phyloP scores from a whole-genome alignment of 2,329 filamentous ascomycete genomes.

The Phyllosticta citrichinensis region DNA sequence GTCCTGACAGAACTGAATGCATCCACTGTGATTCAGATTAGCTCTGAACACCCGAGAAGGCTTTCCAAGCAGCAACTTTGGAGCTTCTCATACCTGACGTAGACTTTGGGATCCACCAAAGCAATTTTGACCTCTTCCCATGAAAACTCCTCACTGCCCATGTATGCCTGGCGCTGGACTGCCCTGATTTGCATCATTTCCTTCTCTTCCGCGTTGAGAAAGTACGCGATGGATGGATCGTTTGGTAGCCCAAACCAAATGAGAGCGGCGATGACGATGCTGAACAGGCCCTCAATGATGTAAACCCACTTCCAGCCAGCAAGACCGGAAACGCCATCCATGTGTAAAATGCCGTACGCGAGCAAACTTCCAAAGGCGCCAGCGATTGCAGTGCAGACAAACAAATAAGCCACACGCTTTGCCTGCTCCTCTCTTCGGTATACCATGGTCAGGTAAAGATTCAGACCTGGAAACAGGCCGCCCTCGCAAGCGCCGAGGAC shows the following conservation, averaged over 20 bases:
- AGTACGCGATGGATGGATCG: conserved; percentile 38
- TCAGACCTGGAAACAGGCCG: conserved; percentile 31
- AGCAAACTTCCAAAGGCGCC: conserved; percentile 27
- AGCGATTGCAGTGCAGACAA: conserved; percentile 28
- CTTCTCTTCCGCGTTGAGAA: conserved; percentile 39
- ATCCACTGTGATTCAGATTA: conserved; percentile 20
- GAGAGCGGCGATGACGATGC: conserved; percentile 15
- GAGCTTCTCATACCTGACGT: conserved; percentile 21
- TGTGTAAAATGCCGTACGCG: conserved; percentile 29
- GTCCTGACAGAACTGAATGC: conserved; percentile 44
- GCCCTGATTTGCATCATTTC: conserved; percentile 41
- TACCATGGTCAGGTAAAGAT: conserved; percentile 32
- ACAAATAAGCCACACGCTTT: conserved; percentile 32
- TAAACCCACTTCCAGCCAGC: conserved; percentile 30
- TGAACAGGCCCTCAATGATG: conserved; percentile 16
- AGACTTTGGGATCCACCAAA: conserved; percentile 42
- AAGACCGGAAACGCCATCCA: conserved; percentile 37
- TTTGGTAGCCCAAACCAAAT: conserved; percentile 41
- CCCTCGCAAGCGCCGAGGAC: conserved; percentile 16
- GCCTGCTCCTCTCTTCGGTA: conserved; percentile 33
- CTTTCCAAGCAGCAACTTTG: background rate
- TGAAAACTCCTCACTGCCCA: conserved; percentile 40
- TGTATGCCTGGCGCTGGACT: conserved; percentile 37
- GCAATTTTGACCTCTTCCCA: conserved; percentile 42
- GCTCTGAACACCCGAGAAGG: background rate